phyloP scores from a whole-genome alignment of 2,329 filamentous ascomycete genomes.

The Neonectria neomacrospora region DNA sequence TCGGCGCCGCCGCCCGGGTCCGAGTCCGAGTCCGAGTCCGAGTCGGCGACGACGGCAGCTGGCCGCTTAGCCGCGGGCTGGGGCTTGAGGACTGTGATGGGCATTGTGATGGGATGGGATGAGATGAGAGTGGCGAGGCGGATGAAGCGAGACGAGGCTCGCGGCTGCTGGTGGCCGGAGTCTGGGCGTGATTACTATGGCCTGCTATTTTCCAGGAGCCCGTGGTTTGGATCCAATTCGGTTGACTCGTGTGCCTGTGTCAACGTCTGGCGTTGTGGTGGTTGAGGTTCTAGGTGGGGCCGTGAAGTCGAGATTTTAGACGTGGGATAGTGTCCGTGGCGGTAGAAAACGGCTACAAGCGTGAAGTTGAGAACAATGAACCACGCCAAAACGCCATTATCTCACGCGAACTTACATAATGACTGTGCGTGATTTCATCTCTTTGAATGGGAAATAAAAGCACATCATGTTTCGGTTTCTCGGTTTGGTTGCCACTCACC shows the following conservation, averaged over 20 bases:
- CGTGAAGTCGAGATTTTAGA: constrained; percentile 44
- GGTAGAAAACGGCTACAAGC: constrained; percentile 14
- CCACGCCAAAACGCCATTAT: background rate
- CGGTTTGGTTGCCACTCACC: background rate
- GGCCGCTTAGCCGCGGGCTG: constrained; percentile 45
- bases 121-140: constrained; percentile 18
- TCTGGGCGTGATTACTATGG: background rate
- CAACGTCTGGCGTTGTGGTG: constrained; percentile 22
- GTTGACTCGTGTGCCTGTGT: constrained; percentile 5
- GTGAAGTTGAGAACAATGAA: background rate
- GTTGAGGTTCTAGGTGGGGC: constrained; percentile 46
- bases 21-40: constrained; percentile 57
- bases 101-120: constrained; percentile 49
- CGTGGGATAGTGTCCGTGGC: constrained; percentile 13
- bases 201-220: background rate
- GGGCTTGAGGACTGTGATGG: constrained; percentile 61
- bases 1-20: constrained; percentile 57
- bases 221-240: background rate
- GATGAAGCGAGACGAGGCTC: constrained; percentile 28
- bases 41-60: constrained; percentile 42
- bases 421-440: background rate
- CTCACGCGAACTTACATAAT: background rate
- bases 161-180: constrained; percentile 1
- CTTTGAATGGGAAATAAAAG: background rate
- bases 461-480: background rate